Conservation (phyloP, 164 flowering plant species). For the Pachysandra terminalis region DNA sequence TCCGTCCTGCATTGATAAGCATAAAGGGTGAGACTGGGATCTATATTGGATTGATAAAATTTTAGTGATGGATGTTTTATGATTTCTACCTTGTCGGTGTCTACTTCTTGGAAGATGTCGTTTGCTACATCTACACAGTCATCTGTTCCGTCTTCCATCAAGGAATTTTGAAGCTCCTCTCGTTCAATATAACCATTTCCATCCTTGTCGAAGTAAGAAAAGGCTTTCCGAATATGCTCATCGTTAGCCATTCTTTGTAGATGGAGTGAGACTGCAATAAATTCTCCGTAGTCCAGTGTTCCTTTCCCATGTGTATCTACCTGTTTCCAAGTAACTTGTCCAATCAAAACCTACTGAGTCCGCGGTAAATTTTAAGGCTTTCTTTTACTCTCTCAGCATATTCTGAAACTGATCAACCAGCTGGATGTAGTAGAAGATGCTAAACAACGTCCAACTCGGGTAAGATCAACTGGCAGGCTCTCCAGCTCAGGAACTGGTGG, state of each 20-base stretch:
- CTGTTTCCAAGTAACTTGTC: conserved; percentile 37
- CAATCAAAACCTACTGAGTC: background rate
- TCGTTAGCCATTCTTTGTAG: conserved; percentile 81
- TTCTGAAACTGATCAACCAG: background rate
- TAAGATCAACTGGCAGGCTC: too few species aligned
- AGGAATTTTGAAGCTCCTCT: conserved; percentile 68
- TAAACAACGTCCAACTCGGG: too few species aligned
- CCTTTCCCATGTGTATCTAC: conserved; percentile 75
- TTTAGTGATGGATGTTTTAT: background rate
- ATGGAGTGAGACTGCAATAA: conserved; percentile 75
- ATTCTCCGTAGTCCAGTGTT: conserved; percentile 77
- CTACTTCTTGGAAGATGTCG: conserved; percentile 90
- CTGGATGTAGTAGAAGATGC: too few species aligned
- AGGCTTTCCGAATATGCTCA: conserved; percentile 83
- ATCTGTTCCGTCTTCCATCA: conserved; percentile 73
- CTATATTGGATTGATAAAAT: background rate
- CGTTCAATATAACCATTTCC: conserved; percentile 75
- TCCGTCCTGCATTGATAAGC: conserved; percentile 66
- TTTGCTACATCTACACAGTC: conserved; percentile 64
- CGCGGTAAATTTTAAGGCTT: background rate
- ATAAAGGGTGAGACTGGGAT: conserved; percentile 8
- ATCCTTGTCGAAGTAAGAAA: conserved; percentile 79
- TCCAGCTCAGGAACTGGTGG: too few species aligned
- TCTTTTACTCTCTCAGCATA: too few species aligned
- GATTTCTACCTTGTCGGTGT: conserved; percentile 74